A percentile compares a stretch with the other conserved stretches of the same genome.
phyloP scores from a whole-genome alignment of 345 rosid species.

The Syzygium aromaticum region DNA sequence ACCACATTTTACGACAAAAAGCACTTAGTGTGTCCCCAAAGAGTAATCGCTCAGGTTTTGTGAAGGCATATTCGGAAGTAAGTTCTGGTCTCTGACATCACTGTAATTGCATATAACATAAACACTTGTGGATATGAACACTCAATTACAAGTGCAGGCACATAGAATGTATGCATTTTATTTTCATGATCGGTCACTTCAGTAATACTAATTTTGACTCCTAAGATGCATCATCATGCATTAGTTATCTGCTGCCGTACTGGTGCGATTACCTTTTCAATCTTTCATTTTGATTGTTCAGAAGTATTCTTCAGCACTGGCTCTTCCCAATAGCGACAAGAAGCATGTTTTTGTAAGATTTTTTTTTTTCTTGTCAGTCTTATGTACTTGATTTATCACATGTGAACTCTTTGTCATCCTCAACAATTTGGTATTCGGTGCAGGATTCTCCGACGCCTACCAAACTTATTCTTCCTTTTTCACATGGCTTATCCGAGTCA shows the following conservation, averaged over 20 bases:
- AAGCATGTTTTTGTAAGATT: constrained; percentile 65
- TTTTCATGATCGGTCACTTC: not conserved
- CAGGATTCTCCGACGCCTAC: constrained; percentile 94
- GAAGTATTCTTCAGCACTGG: constrained; percentile 47
- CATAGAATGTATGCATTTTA: not conserved
- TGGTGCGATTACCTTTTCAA: not conserved
- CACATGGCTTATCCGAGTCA: constrained; percentile 71
- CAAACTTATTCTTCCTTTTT: constrained; percentile 55
- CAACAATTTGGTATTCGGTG: constrained; percentile 4
- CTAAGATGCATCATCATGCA: not conserved
- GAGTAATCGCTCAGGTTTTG: constrained; percentile 27
- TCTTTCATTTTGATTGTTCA: constrained; percentile 22
- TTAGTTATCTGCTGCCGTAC: not conserved
- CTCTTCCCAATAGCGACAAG: constrained; percentile 40
- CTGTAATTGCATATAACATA: not conserved
- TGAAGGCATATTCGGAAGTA: constrained; percentile 59
- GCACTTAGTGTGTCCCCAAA: constrained; percentile 49
- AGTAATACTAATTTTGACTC: not conserved
- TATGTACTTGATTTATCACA: not conserved
- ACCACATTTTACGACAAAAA: constrained; percentile 73
- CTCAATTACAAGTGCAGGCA: not conserved
- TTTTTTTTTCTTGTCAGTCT: not conserved
- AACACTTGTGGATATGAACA: not conserved
- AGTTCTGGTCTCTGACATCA: constrained; percentile 15
- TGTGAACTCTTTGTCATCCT: not conserved